Percentiles rank a stretch among this genome's conserved stretches.
These are phyloP conservation scores for Tremella yokohamensis DNA, from an alignment of 768 basidiomycete genomes.

Conservation along the genomic window DNA sequence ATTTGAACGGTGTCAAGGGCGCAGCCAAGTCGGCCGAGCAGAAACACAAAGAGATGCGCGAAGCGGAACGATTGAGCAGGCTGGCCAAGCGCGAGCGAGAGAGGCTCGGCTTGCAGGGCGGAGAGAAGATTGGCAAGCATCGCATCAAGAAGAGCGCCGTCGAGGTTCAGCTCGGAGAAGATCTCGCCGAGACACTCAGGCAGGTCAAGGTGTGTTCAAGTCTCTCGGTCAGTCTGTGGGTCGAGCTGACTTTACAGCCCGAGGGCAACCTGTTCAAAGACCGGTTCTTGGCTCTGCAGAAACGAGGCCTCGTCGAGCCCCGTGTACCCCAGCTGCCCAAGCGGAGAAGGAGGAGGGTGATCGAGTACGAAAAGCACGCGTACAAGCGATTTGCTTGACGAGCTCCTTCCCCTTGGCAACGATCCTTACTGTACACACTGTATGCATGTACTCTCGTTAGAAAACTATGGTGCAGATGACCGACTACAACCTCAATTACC, in stretches of 20 bases:
- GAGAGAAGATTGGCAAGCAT: conserved; percentile 75
- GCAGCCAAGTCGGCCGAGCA: conserved; percentile 54
- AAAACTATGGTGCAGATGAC: too few relatives aligned
- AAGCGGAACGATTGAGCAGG: conserved; percentile 52
- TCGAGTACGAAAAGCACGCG: conserved; percentile 52
- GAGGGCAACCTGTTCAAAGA: conserved; percentile 92
- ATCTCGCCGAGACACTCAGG: conserved; percentile 77
- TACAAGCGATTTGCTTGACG: conserved; percentile 51
- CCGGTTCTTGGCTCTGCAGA: conserved; percentile 79
- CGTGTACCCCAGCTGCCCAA: conserved; percentile 66
- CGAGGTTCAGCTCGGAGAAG: conserved; percentile 86
- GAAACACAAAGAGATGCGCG: conserved; percentile 52
- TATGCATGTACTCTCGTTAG: too few relatives aligned
- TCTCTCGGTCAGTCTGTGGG: background rate
- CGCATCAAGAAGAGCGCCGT: conserved; percentile 65
- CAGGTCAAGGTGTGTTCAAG: conserved; percentile 67
- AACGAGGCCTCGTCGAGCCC: conserved; percentile 81
- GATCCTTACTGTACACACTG: background rate
- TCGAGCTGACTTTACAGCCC: conserved; percentile 57
- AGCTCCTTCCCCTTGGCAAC: background rate
- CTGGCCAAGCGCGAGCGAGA: conserved; percentile 57
- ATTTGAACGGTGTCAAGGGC: conserved; percentile 59
- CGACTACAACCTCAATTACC: too few relatives aligned
- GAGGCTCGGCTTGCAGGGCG: conserved; percentile 61
- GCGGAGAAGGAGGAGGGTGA: conserved; percentile 31